Evolutionary conservation across 768 basidiomycete genomes (phyloP), one percentile per base, ranked within the genome.

Genomic region (Leccinellum rugosiceps): DNA sequence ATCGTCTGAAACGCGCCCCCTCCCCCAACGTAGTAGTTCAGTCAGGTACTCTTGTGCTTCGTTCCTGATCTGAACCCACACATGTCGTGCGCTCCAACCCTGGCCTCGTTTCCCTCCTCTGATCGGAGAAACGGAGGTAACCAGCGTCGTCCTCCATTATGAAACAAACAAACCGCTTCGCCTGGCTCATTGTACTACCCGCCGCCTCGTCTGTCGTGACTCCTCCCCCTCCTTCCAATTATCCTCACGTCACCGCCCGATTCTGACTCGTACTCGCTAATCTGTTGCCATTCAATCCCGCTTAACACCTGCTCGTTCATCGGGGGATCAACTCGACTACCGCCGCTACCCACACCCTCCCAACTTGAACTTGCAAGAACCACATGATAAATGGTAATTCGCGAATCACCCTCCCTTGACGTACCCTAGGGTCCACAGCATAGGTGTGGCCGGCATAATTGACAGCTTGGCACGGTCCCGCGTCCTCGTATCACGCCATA

Each of bases 101-200:
- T 43, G 9, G 11, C 46, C 23, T 25, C 46, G 21, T 13, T 32
- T 41, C 35, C 23, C 41, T 32, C 38, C 32, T 53, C 46, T 10
- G 49, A 67, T 56, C 65, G 59, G 66, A 49, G 53, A 21, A 35
- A 68, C 65, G 65, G 66, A 66, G 60, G 43, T 65, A 68, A 61
- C 56, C 4, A 46, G 41, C 56, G 50, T 32, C 56, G 50, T 32
- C 31, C n/a, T 43, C 32, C 45, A 48, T 63, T 62, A 56, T 62
- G 41, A 43, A 43, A 43, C 41, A 43, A 43, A 21, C 41, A 43
- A 43, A 43, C 19, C 19, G 3, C 28, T 28, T 4, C 13, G 32
- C 28, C 6, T 41, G 41, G 19, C 41, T 25, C 54, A 49, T 48
- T 26, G 25, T 38, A 19, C 30, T 19, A 41, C 51, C 32, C 44